Percentiles rank a stretch among this genome's conserved stretches.
phyloP scores from a whole-genome alignment of 2,329 filamentous ascomycete species.

The Myriosclerotinia duriaeana region DNA sequence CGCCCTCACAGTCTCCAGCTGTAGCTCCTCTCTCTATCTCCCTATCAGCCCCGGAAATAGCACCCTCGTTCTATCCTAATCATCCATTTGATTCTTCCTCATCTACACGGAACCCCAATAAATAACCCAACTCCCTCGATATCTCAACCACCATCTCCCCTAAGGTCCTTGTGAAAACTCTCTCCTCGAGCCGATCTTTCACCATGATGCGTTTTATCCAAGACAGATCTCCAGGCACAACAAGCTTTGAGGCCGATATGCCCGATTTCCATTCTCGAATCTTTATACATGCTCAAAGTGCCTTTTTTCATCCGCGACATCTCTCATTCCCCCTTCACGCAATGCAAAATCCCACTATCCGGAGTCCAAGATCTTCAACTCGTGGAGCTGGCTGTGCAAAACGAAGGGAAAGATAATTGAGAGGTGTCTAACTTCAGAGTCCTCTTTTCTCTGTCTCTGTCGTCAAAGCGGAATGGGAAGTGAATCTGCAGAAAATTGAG shows the following conservation, averaged over 20 bases:
- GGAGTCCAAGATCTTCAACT: conserved; percentile 56
- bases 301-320: conserved; percentile 61
- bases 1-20: not conserved
- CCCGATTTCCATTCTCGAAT: conserved; percentile 47
- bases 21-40: not conserved
- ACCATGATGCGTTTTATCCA: conserved; percentile 1
- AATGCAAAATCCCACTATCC: conserved; percentile 45
- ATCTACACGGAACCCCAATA: not conserved
- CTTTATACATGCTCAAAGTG: conserved; percentile 47
- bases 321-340: conserved; percentile 53
- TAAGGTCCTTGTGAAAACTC: not conserved
- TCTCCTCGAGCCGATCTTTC: not conserved
- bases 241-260: not conserved
- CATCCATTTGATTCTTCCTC: not conserved
- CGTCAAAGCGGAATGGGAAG: not conserved
- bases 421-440: conserved; percentile 37
- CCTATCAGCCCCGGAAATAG: not conserved
- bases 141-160: not conserved
- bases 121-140: not conserved
- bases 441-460: not conserved
- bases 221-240: not conserved
- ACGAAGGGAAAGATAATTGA: conserved; percentile 34
- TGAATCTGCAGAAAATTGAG: not conserved
- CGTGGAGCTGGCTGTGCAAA: conserved; percentile 50
- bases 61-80: not conserved